Conservation (phyloP, 208 protist genomes). For the Lotmaria passim region DNA sequence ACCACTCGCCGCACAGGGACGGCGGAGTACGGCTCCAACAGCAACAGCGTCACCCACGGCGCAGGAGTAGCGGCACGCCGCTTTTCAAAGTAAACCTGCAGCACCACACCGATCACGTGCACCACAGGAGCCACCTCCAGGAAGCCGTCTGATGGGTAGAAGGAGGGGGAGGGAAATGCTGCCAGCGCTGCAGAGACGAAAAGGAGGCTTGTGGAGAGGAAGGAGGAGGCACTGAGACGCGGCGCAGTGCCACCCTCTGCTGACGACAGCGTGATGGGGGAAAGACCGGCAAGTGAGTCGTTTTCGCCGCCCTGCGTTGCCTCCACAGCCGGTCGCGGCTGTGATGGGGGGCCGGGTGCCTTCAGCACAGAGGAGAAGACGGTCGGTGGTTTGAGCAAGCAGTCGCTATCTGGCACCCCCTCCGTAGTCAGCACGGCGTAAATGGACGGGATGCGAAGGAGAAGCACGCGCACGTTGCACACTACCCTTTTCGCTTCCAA, state of each 20-base stretch:
- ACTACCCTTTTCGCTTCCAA: neutral
- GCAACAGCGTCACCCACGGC: conserved; percentile 40
- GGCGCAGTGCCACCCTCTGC: neutral
- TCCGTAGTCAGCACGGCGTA: conserved; percentile 14
- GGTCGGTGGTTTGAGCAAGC: neutral
- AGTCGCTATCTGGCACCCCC: neutral
- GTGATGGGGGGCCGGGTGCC: too few species aligned
- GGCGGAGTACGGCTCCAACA: conserved; percentile 5
- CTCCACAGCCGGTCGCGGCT: too few species aligned
- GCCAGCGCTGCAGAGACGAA: neutral
- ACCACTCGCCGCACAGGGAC: conserved; percentile 10
- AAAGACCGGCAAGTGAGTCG: neutral
- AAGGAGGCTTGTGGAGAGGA: neutral
- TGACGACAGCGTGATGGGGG: neutral
- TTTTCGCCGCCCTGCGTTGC: neutral
- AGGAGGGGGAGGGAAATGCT: neutral
- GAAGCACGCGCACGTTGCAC: conserved; percentile 15
- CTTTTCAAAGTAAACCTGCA: conserved; percentile 44
- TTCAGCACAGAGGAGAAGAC: neutral
- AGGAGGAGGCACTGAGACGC: neutral
- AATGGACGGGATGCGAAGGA: conserved; percentile 20
- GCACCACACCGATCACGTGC: conserved; percentile 38
- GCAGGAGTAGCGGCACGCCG: conserved; percentile 24
- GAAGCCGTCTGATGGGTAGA: conserved; percentile 30
- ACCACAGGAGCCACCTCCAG: conserved; percentile 21